Base-by-base conservation (phyloP, 176 grass and related monocot species). In the Carex kokanica region DNA sequence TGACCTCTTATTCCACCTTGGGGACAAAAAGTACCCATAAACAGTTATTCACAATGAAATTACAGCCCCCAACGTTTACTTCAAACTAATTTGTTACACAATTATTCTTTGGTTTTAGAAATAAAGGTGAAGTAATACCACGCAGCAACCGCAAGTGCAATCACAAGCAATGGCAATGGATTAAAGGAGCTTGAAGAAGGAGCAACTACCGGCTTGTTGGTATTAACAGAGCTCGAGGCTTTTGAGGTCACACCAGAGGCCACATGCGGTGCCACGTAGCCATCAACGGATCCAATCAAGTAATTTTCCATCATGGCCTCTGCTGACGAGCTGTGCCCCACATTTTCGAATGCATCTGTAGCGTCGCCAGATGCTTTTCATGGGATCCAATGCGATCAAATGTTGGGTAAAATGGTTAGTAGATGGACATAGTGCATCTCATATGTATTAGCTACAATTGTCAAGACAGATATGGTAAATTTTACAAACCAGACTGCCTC, bases 51-150 rank as follows among this genome's bases (percentile, higher is more conserved):
- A 29, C 29, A 64, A 64, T 7, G 14, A 32, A 12, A 66, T 17
- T 16, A 34, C 13, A 34, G 14, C 29, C 29, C 63, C 29, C 13
- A 8, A 65, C 32, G 36, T 66, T 66, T 13, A 16, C 24, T 66
- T 67, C 14, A 6, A 36, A 67, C 4, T 15, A 67, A 17, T 36
- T 67, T 34, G 64, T 10, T 74, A 21, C 40, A 13, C 5, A 73
- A 25, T 69, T 20, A 71, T 45, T 60, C 67, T 31, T 85, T 81
- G 60, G 27, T 67, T 56, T n/a, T 87, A 64, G 90, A 59, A 1
- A 92, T 1, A 45, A 92, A 92, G 60, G 88, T 95, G 18, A 90
- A 86, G 61, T 95, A 90, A 74, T 90, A 95, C 88, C 93, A 95
- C 80, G 77, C 88, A 41, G 72, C 82, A 87, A 92, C 83, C 8